phyloP scores from a whole-genome alignment of 208 protist species.

The Leishmania major region DNA sequence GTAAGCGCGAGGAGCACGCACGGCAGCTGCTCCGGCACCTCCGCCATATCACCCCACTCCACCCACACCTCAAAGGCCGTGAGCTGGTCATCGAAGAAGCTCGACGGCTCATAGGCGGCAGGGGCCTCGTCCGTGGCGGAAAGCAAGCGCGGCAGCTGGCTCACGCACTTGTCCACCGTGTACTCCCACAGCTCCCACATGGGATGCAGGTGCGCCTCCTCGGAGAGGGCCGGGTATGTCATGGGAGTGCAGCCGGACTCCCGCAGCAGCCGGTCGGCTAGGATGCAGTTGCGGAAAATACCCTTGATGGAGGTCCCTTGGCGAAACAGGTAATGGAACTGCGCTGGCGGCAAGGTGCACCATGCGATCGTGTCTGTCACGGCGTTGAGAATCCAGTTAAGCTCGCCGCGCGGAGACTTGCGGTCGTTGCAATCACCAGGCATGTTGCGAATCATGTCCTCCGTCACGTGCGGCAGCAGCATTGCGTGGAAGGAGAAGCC shows the following conservation, averaged over 20 bases:
- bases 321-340: constrained; percentile 96
- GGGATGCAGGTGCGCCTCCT: constrained; percentile 93
- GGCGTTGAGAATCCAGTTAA: constrained; percentile 99
- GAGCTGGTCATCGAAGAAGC: constrained; percentile 98
- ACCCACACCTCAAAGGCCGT: constrained; percentile 99
- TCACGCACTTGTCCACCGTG: constrained; percentile 90
- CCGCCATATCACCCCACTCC: constrained; percentile 88
- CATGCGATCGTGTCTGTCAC: constrained; percentile 99
- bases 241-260: constrained; percentile 95
- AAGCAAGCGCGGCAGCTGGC: constrained; percentile 90
- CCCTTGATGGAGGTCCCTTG: constrained; percentile 95
- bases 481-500: constrained; percentile 78
- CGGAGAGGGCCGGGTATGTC: constrained; percentile 93
- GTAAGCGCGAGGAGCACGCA: constrained; percentile 97
- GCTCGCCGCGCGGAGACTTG: constrained; percentile 94
- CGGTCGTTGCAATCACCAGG: constrained; percentile 77
- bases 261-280: constrained; percentile 96
- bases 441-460: constrained; percentile 86
- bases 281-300: constrained; percentile 98
- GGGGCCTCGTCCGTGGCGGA: constrained; percentile 13
- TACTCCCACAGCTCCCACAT: constrained; percentile 97
- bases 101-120: constrained; percentile 73
- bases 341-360: constrained; percentile 90
- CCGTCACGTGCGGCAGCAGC: constrained; percentile 85
- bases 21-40: constrained; percentile 96